phyloP scores from a whole-genome alignment of 495 filamentous ascomycete species.

The Jackrogersella multiformis region DNA sequence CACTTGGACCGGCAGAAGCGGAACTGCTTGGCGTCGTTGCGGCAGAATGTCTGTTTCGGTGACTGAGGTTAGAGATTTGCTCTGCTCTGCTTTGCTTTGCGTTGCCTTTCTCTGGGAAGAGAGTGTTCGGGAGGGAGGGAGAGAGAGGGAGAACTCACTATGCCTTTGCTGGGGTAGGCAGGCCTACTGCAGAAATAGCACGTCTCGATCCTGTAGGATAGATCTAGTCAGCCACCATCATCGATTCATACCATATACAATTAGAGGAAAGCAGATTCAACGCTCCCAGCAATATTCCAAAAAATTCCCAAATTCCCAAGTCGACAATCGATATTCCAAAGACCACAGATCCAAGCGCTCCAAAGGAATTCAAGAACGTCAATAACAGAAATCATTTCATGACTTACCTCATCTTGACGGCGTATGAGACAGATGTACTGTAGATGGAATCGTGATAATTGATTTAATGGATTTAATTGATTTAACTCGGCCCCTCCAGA shows the following conservation, averaged over 20 bases:
- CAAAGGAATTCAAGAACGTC: background rate
- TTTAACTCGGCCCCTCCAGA: slow-evolving; percentile 33
- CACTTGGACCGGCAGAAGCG: slow-evolving; percentile 72
- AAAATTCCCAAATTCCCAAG: background rate
- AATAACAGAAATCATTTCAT: background rate
- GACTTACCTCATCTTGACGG: background rate
- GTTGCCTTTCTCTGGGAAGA: background rate
- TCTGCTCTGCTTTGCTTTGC: no score
- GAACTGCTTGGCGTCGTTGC: slow-evolving; percentile 49
- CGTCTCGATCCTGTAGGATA: slow-evolving; percentile 67
- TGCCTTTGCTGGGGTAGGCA: slow-evolving; percentile 88
- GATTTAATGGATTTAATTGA: no score
- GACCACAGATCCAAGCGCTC: background rate
- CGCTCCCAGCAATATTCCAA: slow-evolving; percentile 1
- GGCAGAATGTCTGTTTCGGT: slow-evolving; percentile 54
- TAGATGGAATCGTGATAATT: slow-evolving; percentile 21
- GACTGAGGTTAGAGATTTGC: background rate
- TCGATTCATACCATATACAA: background rate
- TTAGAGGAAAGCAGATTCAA: background rate
- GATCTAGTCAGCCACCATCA: slow-evolving; percentile 30
- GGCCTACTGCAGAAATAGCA: slow-evolving; percentile 92
- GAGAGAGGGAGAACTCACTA: slow-evolving; percentile 49
- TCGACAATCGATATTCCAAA: background rate
- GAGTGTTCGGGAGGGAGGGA: slow-evolving; percentile 60
- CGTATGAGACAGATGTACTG: background rate